phyloP scores from a whole-genome alignment of 1,139 yeast genomes.

The Kodamaea derodonti region DNA sequence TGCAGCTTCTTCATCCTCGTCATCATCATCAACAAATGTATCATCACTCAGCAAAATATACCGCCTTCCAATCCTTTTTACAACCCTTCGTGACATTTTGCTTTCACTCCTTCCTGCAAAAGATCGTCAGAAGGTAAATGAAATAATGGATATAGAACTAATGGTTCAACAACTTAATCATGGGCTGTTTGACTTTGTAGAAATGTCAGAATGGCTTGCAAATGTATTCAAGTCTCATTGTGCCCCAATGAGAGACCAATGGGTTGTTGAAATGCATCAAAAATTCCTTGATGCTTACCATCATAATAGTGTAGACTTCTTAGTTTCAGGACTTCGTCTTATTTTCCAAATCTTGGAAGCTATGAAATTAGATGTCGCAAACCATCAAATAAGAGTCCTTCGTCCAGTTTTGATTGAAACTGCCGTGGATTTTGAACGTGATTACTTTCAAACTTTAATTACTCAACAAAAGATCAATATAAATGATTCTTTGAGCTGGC shows the following conservation, averaged over 20 bases:
- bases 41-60: conserved; percentile 28
- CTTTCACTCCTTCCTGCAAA: conserved; percentile 73
- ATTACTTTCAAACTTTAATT: conserved; percentile 73
- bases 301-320: conserved; percentile 47
- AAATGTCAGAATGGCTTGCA: conserved; percentile 68
- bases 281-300: conserved; percentile 61
- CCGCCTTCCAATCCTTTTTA: conserved; percentile 63
- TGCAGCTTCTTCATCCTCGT: not conserved
- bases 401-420: conserved; percentile 84
- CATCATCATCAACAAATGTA: conserved; percentile 3
- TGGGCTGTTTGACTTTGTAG: conserved; percentile 64
- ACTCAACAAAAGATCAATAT: conserved; percentile 64
- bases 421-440: conserved; percentile 89
- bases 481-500: conserved; percentile 70
- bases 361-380: conserved; percentile 95
- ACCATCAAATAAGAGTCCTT: conserved; percentile 83
- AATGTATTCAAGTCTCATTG: conserved; percentile 75
- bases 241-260: conserved; percentile 92
- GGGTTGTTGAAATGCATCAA: conserved; percentile 83
- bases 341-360: conserved; percentile 85
- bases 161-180: conserved; percentile 71
- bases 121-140: conserved; percentile 66
- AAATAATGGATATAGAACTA: conserved; percentile 74
- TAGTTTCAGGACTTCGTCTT: conserved; percentile 76
- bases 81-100: conserved; percentile 73